These are phyloP conservation scores for Avena insularis DNA, from an alignment of 176 grass and related monocot species.

Conservation along the genomic window DNA sequence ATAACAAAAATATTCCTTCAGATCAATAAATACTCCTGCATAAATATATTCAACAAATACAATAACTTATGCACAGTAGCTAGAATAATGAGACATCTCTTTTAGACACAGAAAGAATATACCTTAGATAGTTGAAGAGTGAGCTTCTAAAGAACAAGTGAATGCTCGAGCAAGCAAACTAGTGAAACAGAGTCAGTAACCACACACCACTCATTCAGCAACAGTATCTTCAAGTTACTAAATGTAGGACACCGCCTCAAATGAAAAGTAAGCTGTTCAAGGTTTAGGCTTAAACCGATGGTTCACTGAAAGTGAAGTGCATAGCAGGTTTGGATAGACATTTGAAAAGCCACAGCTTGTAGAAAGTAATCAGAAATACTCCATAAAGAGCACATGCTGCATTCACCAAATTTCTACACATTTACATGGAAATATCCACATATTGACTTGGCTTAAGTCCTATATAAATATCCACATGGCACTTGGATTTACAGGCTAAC, in stretches of 20 bases:
- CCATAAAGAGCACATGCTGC: neutral
- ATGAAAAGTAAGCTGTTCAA: neutral
- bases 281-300: neutral
- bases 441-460: too few relatives aligned
- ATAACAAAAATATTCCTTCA: neutral
- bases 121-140: slow-evolving; percentile 3
- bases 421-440: too few relatives aligned
- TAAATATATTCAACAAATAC: neutral
- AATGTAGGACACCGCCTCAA: slow-evolving; percentile 11
- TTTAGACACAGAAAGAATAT: neutral
- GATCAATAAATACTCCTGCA: neutral
- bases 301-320: neutral
- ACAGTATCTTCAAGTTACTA: slow-evolving; percentile 2
- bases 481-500: too few relatives aligned
- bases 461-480: too few relatives aligned
- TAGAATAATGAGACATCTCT: neutral
- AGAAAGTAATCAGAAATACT: neutral
- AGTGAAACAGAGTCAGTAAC: neutral
- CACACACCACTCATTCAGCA: slow-evolving; percentile 7
- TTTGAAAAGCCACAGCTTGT: neutral
- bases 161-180: neutral
- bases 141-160: slow-evolving; percentile 1
- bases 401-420: too few relatives aligned
- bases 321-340: neutral
- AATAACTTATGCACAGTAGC: neutral